These are phyloP conservation scores for Kluyveromyces sp. DNA, from an alignment of 1,139 yeast genomes.

Conservation along the genomic window DNA sequence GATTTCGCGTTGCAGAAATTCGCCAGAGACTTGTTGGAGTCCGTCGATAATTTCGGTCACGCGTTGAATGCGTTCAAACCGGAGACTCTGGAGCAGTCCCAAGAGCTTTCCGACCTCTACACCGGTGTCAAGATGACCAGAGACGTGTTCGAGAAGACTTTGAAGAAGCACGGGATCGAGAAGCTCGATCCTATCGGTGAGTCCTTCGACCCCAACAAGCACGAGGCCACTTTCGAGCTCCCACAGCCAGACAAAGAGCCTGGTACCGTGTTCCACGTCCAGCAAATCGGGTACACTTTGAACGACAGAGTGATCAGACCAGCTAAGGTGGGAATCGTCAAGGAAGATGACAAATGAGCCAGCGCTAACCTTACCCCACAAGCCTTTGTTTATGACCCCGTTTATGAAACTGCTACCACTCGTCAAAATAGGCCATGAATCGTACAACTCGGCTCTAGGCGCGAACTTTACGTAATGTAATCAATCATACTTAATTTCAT, in stretches of 20 bases:
- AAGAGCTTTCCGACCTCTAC: constrained; percentile 66
- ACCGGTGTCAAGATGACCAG: constrained; percentile 93
- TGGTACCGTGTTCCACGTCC: constrained; percentile 89
- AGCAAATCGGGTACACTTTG: constrained; percentile 81
- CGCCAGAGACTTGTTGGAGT: constrained; percentile 83
- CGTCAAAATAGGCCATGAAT: too few species aligned
- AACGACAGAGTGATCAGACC: constrained; percentile 90
- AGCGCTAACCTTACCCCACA: not conserved
- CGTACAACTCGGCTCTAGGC: too few species aligned
- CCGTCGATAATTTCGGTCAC: constrained; percentile 85
- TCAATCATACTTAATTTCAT: constrained; percentile 1
- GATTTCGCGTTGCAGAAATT: constrained; percentile 91
- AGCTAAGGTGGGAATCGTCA: constrained; percentile 93
- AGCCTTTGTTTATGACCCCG: constrained; percentile 2
- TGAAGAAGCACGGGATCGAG: constrained; percentile 69
- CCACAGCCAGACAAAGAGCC: constrained; percentile 88
- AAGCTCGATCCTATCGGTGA: constrained; percentile 83
- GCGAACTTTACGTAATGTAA: too few species aligned
- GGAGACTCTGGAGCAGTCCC: constrained; percentile 51
- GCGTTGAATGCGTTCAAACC: constrained; percentile 69
- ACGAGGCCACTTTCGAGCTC: constrained; percentile 88
- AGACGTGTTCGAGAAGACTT: constrained; percentile 78
- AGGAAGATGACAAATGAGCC: constrained; percentile 36
- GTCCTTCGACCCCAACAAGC: constrained; percentile 82
- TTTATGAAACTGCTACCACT: not conserved